Evolutionary conservation across 257 asterid genomes (phyloP).

Genomic region (Dorcoceras hygrometricum): DNA sequence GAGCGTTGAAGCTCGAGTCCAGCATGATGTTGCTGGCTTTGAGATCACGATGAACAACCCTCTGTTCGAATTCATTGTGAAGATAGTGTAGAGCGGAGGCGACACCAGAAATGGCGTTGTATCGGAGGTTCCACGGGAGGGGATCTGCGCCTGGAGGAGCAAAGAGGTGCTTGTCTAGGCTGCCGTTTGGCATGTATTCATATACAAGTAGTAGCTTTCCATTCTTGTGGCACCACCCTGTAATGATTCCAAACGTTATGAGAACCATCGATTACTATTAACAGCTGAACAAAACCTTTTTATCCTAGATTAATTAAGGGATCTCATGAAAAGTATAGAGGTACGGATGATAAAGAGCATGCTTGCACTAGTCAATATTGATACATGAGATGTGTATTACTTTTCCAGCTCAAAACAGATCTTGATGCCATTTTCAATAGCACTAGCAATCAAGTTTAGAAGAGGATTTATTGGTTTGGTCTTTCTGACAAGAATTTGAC

Average conservation of each 20-base stretch:
- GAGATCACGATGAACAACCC: slow-evolving; percentile 40
- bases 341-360: too few relatives aligned
- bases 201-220: slow-evolving; percentile 36
- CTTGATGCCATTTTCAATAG: slow-evolving; percentile 1
- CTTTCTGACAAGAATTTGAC: too few relatives aligned
- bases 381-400: too few relatives aligned
- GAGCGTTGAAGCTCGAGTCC: slow-evolving; percentile 40
- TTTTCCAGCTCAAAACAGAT: background rate
- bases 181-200: slow-evolving; percentile 44
- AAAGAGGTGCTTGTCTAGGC: slow-evolving; percentile 40
- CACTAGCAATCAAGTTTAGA: too few relatives aligned
- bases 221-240: slow-evolving; percentile 48
- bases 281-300: too few relatives aligned
- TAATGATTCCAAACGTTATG: too few relatives aligned
- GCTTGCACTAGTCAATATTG: too few relatives aligned
- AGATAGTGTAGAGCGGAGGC: slow-evolving; percentile 40
- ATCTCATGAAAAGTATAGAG: too few relatives aligned
- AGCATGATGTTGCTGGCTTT: slow-evolving; percentile 49
- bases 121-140: slow-evolving; percentile 28
- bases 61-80: slow-evolving; percentile 41
- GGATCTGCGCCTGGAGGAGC: slow-evolving; percentile 17
- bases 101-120: slow-evolving; percentile 30
- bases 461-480: too few relatives aligned
- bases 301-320: too few relatives aligned
- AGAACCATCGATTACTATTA: too few relatives aligned